A percentile compares a stretch with the other conserved stretches of the same genome.
phyloP scores from a whole-genome alignment of 805 yeast species.

The Schwanniomyces vanrijiae region DNA sequence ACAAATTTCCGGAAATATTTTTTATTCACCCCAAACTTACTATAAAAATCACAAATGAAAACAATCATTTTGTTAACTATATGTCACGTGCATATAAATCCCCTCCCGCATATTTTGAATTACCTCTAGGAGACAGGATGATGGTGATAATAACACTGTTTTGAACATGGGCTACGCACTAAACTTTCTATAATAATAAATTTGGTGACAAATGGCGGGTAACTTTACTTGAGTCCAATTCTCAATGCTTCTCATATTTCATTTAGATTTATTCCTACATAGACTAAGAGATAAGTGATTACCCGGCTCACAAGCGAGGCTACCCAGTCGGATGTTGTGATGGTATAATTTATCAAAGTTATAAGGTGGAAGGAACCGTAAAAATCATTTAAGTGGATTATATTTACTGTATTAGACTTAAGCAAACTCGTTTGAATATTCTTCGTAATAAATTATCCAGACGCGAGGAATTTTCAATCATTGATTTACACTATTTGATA shows the following conservation, averaged over 20 bases:
- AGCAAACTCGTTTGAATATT: background rate
- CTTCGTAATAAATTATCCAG: background rate
- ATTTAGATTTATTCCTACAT: background rate
- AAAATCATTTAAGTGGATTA: background rate
- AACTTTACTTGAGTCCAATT: background rate
- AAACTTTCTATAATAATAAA: background rate
- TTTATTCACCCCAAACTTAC: background rate
- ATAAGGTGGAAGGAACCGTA: background rate
- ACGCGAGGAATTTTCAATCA: background rate
- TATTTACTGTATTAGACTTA: background rate
- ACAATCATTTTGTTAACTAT: too few species aligned
- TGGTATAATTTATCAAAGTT: constrained; percentile 4
- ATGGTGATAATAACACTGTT: background rate
- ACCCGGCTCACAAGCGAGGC: background rate
- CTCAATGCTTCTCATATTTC: background rate
- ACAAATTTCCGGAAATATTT: background rate
- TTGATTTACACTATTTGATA: background rate
- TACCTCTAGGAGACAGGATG: background rate
- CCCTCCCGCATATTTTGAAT: too few species aligned
- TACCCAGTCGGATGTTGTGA: constrained; percentile 8
- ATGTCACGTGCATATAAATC: too few species aligned
- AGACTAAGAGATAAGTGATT: background rate
- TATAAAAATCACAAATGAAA: too few species aligned
- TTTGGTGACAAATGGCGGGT: background rate
- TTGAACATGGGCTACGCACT: background rate